Evolutionary conservation across 495 filamentous ascomycete species (phyloP).

Genomic region (Aspergillus avenaceus): DNA sequence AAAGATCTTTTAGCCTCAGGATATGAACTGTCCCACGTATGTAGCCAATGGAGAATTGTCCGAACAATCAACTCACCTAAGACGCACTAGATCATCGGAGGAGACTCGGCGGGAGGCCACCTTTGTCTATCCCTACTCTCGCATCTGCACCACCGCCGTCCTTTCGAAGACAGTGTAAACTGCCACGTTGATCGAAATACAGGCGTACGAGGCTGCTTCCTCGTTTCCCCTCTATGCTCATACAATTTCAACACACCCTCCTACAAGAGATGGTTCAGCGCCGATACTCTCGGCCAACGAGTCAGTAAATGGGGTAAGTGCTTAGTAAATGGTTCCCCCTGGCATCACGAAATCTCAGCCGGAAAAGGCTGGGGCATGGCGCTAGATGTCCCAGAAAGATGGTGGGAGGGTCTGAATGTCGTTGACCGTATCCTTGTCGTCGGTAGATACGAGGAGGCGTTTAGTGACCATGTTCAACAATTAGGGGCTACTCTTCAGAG

Average conservation of each 20-base stretch:
- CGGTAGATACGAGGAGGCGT: conserved; percentile 18
- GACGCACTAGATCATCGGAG: conserved; percentile 21
- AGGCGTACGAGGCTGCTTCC: conserved; percentile 15
- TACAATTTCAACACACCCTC: conserved; percentile 14
- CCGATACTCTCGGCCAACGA: conserved; percentile 14
- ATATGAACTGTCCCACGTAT: too few species aligned
- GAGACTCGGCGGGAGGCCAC: conserved; percentile 24
- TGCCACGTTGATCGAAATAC: background rate
- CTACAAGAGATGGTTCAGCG: conserved; percentile 11
- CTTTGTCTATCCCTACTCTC: conserved; percentile 16
- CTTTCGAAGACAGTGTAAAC: background rate
- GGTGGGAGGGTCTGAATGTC: conserved; percentile 16
- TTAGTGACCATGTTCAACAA: conserved; percentile 19
- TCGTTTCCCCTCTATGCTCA: conserved; percentile 22
- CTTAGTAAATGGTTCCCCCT: conserved; percentile 15
- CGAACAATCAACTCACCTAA: too few species aligned
- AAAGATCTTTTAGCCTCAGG: too few species aligned
- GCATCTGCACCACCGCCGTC: conserved; percentile 11
- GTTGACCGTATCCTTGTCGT: conserved; percentile 18
- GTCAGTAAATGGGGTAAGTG: conserved; percentile 10
- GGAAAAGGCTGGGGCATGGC: conserved; percentile 23
- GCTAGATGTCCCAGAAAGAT: conserved; percentile 17
- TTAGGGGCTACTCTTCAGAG: conserved; percentile 11
- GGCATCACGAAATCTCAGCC: conserved; percentile 15
- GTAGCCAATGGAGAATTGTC: too few species aligned